These are phyloP conservation scores for Aulographum hederae DNA, from an alignment of 2,329 filamentous ascomycete genomes.

Conservation along the genomic window DNA sequence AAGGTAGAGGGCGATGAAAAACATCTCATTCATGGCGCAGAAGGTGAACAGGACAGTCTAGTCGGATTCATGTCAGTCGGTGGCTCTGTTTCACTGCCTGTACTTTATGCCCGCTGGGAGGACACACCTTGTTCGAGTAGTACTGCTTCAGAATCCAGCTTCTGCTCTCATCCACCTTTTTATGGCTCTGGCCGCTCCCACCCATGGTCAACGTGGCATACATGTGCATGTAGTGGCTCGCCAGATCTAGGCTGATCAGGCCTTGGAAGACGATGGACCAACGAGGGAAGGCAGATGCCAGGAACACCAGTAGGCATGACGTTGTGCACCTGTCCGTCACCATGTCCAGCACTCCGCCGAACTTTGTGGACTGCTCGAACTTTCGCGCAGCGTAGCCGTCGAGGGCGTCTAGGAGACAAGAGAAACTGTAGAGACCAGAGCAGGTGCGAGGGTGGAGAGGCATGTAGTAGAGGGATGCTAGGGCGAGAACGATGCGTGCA, in stretches of 20 bases:
- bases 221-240: conserved; percentile 99
- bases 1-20: conserved; percentile 96
- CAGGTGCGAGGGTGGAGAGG: conserved; percentile 93
- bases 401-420: conserved; percentile 85
- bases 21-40: conserved; percentile 82
- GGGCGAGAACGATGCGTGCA: conserved; percentile 37
- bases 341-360: conserved; percentile 96
- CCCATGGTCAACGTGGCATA: conserved; percentile 85
- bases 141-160: conserved; percentile 88
- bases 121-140: conserved; percentile 83
- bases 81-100: too few species aligned
- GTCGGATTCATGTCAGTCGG: conserved; percentile 2
- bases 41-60: conserved; percentile 81
- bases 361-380: conserved; percentile 82
- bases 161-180: conserved; percentile 75
- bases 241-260: conserved; percentile 78
- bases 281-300: conserved; percentile 83
- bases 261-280: conserved; percentile 92
- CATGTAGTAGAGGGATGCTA: conserved; percentile 97
- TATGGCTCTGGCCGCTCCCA: conserved; percentile 65
- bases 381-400: conserved; percentile 82
- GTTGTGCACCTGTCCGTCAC: conserved; percentile 97
- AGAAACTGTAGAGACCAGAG: conserved; percentile 77
- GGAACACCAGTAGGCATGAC: conserved; percentile 81
- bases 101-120: too few species aligned